Evolutionary conservation across 129 eudicot species (phyloP), one percentile per base, ranked within the genome.

Genomic region (Deinandra increscens): DNA sequence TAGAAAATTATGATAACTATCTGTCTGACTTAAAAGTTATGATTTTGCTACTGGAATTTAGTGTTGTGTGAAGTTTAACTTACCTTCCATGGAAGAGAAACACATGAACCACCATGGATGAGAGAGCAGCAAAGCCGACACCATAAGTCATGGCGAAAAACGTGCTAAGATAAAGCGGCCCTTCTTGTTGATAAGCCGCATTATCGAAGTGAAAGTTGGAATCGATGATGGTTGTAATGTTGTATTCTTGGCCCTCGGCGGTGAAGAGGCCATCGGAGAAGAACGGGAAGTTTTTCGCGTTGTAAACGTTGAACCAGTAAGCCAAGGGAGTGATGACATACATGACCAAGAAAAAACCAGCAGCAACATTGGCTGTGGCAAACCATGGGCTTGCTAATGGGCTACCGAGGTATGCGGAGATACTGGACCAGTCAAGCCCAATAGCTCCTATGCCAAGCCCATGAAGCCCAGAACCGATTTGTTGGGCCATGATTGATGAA

Each of bases 371-470:
- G 56, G 96, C 96, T 11, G 97, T 89, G 55, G 97, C 97, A 62
- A 94, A 94, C 96, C 99, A 94, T 18, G 97, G 99, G 78, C 99
- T 89, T 33, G 99, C 99, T 14, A 89, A 72, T 42, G 96, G 94
- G 78, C 99, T 94, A 44, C 97, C 99, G 9, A 94, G 87, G 76
- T 87, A 94, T 2, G 99, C 80, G 3, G 97, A 89, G 19, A 90
- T 82, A 43, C 87, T 81, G 73, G 97, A 85, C 96, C 99, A 94
- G 38, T 94, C 99, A 0, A 94, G 76, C 51, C 99, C 96, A 59
- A 94, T 18, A 11, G 96, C 90, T 3, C 88, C 94, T 0, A 94
- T 83, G 0, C 99, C 97, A 5, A 94, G 90, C 36, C 97, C 99
- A 7, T 76, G 68, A 9, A 89, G 88, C 15, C 99, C 99, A 3